Conservation (phyloP, 1,284 basidiomycete genomes). For the Papiliotrema laurentii region DNA sequence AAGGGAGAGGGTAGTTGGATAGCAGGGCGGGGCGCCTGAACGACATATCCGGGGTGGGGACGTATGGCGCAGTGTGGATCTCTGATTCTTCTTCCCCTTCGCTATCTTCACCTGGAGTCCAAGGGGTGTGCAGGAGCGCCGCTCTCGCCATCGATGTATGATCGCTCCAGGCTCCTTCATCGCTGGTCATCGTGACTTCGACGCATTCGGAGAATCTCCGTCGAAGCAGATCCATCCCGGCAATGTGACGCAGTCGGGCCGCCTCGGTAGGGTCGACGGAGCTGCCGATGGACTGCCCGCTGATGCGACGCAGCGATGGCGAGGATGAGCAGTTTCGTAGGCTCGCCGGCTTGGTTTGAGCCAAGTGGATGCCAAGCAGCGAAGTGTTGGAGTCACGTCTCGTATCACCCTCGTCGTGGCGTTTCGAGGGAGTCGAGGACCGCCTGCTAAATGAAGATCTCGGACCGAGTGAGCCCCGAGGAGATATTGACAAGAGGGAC, state of each 20-base stretch:
- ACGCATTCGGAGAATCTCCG: constrained; percentile 32
- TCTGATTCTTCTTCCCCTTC: constrained; percentile 26
- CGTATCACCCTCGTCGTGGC: neutral
- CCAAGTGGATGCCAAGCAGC: constrained; percentile 26
- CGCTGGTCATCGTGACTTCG: constrained; percentile 16
- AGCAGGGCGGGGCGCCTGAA: constrained; percentile 11
- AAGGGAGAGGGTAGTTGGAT: constrained; percentile 27
- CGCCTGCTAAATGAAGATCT: constrained; percentile 1
- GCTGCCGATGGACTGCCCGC: constrained; percentile 16
- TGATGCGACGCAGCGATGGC: constrained; percentile 16
- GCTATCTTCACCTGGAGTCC: constrained; percentile 9
- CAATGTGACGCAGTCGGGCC: constrained; percentile 20
- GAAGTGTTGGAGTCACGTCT: constrained; percentile 22
- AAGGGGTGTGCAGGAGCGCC: constrained; percentile 20
- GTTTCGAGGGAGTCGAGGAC: neutral
- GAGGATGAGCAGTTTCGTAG: constrained; percentile 14
- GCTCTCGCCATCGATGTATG: constrained; percentile 15
- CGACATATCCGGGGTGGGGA: constrained; percentile 22
- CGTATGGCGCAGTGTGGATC: constrained; percentile 24
- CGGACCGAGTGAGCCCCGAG: constrained; percentile 18
- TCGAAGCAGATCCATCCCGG: constrained; percentile 22
- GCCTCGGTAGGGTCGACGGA: constrained; percentile 27
- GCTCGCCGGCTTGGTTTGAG: no score
- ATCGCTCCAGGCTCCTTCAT: constrained; percentile 9
- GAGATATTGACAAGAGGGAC: constrained; percentile 29